Percentiles rank a stretch among this genome's conserved stretches.
Evolutionary conservation across 148 eudicot species (phyloP).

Genomic region (Chenopodium berlandieri): DNA sequence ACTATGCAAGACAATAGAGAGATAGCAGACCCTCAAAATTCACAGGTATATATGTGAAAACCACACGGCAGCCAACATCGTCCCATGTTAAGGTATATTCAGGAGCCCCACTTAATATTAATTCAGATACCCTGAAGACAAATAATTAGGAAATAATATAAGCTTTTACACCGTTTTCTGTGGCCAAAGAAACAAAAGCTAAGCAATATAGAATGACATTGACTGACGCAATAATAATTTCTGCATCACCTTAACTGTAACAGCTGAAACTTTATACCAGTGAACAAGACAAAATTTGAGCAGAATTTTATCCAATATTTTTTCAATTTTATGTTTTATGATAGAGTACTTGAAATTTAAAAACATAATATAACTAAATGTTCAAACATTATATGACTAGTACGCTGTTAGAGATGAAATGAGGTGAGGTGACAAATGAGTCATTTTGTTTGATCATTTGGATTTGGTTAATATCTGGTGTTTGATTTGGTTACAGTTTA

Average conservation of each 20-base stretch:
- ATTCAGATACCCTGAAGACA: slow-evolving; percentile 54
- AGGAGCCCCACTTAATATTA: slow-evolving; percentile 70
- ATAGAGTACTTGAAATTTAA: too few relatives aligned
- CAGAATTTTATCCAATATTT: neutral
- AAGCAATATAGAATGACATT: neutral
- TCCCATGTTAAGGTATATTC: slow-evolving; percentile 74
- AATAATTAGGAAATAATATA: slow-evolving; percentile 4
- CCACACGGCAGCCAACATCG: slow-evolving; percentile 72
- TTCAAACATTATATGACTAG: too few relatives aligned
- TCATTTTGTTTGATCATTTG: neutral
- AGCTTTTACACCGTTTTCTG: neutral
- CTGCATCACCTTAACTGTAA: neutral
- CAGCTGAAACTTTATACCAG: too few relatives aligned
- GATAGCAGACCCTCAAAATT: slow-evolving; percentile 76
- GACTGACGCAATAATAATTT: neutral
- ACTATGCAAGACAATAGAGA: slow-evolving; percentile 15
- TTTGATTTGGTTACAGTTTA: neutral
- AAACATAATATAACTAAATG: neutral
- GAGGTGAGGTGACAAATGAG: neutral
- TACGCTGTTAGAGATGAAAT: too few relatives aligned
- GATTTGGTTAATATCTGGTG: neutral
- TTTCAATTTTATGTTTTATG: too few relatives aligned
- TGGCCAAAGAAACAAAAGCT: neutral
- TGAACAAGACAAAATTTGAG: too few relatives aligned
- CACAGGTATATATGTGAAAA: slow-evolving; percentile 74